These are phyloP conservation scores for Mycena epipterygia DNA, from an alignment of 768 basidiomycete species.

Conservation along the genomic window DNA sequence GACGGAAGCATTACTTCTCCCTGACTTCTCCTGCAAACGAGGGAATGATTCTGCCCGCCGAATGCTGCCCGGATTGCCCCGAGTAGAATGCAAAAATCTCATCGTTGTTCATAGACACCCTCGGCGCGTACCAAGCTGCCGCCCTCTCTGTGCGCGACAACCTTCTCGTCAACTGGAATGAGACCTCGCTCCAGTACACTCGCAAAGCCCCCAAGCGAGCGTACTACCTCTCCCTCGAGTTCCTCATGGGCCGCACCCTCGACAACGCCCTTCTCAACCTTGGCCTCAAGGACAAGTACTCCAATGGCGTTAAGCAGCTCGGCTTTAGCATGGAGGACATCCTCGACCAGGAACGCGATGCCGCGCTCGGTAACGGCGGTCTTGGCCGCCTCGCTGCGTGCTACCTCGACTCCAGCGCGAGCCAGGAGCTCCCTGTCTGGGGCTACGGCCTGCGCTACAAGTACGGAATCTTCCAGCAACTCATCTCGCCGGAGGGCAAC, in stretches of 20 bases:
- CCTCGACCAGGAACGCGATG: constrained; percentile 91
- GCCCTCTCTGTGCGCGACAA: constrained; percentile 92
- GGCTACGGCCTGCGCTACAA: constrained; percentile 95
- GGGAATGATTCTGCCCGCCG: background rate
- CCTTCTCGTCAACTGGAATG: constrained; percentile 91
- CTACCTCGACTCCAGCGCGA: constrained; percentile 92
- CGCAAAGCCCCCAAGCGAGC: constrained; percentile 90
- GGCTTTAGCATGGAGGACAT: constrained; percentile 94
- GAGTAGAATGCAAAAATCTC: constrained; percentile 9
- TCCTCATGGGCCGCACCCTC: constrained; percentile 86
- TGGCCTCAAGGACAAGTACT: constrained; percentile 83
- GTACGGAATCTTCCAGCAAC: constrained; percentile 96
- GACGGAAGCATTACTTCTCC: background rate
- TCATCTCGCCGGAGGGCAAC: constrained; percentile 86
- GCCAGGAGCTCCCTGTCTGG: constrained; percentile 89
- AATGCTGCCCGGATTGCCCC: background rate
- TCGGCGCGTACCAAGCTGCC: constrained; percentile 93
- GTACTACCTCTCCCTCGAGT: constrained; percentile 97
- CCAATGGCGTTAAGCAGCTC: constrained; percentile 75
- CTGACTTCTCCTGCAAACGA: background rate
- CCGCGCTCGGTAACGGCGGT: constrained; percentile 95
- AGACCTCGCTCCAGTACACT: constrained; percentile 81
- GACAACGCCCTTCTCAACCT: constrained; percentile 83
- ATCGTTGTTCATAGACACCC: constrained; percentile 61
- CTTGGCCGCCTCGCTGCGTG: constrained; percentile 97